Base-by-base conservation (phyloP, 75 land plant species). In the Sequoiadendron giganteum region DNA sequence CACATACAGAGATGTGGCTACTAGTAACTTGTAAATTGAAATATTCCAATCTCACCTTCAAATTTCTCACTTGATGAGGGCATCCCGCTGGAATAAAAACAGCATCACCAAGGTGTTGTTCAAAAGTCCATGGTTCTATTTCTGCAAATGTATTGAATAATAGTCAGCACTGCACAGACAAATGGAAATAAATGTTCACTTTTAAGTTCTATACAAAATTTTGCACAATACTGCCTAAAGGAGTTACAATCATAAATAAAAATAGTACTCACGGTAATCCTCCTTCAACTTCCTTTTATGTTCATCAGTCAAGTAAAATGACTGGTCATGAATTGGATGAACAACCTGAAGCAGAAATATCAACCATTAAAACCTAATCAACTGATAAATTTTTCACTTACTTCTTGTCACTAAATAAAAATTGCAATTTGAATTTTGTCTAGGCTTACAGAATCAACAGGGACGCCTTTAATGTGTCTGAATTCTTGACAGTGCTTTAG, bases 1-100 rank as follows among this genome's bases (percentile, higher is more conserved):
- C 10, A 72, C 34, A n/a, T 72, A 72, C 76, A 72, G 77, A 75
- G 9, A 36, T 75, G 77, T 9, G n/a, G 9, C 36, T 25, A 34
- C 15, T 3, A 75, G 16, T 14, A 75, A 32, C 38, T 34, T 47
- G 54, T 82, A 47, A 42, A 19, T 45, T 47, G 54, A 80, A 43
- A 6, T 43, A 70, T 16, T 39, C 11, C 54, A 87, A 30, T 39
- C 89, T 85, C 88, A 97, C 99, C 96, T 95, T 94, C 78, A 97
- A 92, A 87, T 97, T 95, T 79, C 94, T 92, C 21, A 92, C 91
- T 91, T 98, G 99, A 88, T 93, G 96, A 75, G 99, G 95, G 89
- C 99, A 98, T 84, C 99, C 99, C 85, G 99, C 98, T 81, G 99
- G 99, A 85, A 98, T 90, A 68, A 97, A 95, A 28, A 98, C 94